Percentiles rank a stretch among this genome's conserved stretches.
These are phyloP conservation scores for Leccinum aurantiacum DNA, from an alignment of 768 basidiomycete species.

Conservation along the genomic window DNA sequence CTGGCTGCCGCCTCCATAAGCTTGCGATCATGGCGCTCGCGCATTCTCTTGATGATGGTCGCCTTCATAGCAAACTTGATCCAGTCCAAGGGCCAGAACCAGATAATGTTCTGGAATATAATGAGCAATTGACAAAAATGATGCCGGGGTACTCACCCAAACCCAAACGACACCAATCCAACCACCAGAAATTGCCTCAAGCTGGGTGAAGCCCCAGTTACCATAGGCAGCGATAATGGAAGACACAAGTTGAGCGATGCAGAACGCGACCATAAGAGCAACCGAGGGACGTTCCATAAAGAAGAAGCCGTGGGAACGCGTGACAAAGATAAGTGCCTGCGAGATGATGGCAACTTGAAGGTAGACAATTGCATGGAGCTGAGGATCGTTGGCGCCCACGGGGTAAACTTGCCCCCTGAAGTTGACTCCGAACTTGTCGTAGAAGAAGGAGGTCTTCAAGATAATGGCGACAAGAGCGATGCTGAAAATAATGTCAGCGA, in stretches of 20 bases:
- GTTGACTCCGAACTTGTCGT: slow-evolving; percentile 74
- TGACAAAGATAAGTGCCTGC: slow-evolving; percentile 95
- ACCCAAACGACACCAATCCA: slow-evolving; percentile 99
- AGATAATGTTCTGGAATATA: slow-evolving; percentile 73
- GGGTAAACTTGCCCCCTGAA: slow-evolving; percentile 39
- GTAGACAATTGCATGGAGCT: slow-evolving; percentile 89
- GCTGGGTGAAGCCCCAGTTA: slow-evolving; percentile 92
- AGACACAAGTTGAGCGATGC: slow-evolving; percentile 89
- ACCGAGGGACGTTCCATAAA: slow-evolving; percentile 94
- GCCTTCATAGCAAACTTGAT: slow-evolving; percentile 98
- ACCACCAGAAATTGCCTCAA: slow-evolving; percentile 76
- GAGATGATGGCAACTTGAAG: slow-evolving; percentile 99
- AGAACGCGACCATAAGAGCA: slow-evolving; percentile 89
- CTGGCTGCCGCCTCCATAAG: slow-evolving; percentile 39
- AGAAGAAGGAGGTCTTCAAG: slow-evolving; percentile 88
- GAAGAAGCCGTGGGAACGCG: slow-evolving; percentile 93
- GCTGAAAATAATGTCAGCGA: slow-evolving; percentile 37
- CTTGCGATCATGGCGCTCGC: slow-evolving; percentile 54
- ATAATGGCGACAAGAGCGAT: slow-evolving; percentile 81
- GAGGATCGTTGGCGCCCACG: slow-evolving; percentile 51
- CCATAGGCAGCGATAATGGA: slow-evolving; percentile 94
- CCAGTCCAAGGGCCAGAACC: slow-evolving; percentile 94
- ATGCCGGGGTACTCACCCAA: slow-evolving; percentile 60
- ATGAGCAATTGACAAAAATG: slow-evolving; percentile 12
- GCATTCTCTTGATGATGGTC: slow-evolving; percentile 83